These are phyloP conservation scores for Pleurotus eryngii DNA, from an alignment of 768 basidiomycete species.

Conservation along the genomic window DNA sequence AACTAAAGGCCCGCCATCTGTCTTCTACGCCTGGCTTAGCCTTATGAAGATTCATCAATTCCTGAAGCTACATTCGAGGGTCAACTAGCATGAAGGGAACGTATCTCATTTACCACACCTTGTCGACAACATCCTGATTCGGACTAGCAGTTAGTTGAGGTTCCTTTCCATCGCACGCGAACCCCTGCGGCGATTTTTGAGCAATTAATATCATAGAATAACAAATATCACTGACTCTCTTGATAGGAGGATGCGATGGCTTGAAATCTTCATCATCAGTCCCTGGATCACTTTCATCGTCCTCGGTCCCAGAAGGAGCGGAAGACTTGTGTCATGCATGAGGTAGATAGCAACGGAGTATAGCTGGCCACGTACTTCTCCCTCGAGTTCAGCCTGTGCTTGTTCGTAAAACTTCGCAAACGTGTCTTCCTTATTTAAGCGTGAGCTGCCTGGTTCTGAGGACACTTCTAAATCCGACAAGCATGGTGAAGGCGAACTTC, in stretches of 20 bases:
- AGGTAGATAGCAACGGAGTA: neutral
- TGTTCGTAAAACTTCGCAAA: slow-evolving; percentile 61
- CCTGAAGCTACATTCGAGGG: slow-evolving; percentile 46
- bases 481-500: neutral
- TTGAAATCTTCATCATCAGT: slow-evolving; percentile 12
- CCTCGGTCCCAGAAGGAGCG: slow-evolving; percentile 34
- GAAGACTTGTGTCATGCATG: neutral
- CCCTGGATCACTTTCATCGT: slow-evolving; percentile 22
- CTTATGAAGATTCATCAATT: slow-evolving; percentile 63
- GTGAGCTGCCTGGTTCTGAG: neutral
- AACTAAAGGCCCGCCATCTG: slow-evolving; percentile 63
- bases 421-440: slow-evolving; percentile 39
- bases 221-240: slow-evolving; percentile 22
- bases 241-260: slow-evolving; percentile 18
- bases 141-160: slow-evolving; percentile 32
- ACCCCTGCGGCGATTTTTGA: slow-evolving; percentile 43
- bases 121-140: slow-evolving; percentile 75
- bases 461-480: too few species aligned
- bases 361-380: slow-evolving; percentile 13
- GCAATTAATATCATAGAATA: neutral
- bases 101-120: slow-evolving; percentile 36
- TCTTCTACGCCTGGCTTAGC: slow-evolving; percentile 59
- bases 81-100: neutral
- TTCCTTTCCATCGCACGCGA: slow-evolving; percentile 57
- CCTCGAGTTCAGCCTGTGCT: slow-evolving; percentile 48